Evolutionary conservation across 1,284 basidiomycete species (phyloP), one percentile per base, ranked within the genome.

Genomic region (Sphagnurus paluster): DNA sequence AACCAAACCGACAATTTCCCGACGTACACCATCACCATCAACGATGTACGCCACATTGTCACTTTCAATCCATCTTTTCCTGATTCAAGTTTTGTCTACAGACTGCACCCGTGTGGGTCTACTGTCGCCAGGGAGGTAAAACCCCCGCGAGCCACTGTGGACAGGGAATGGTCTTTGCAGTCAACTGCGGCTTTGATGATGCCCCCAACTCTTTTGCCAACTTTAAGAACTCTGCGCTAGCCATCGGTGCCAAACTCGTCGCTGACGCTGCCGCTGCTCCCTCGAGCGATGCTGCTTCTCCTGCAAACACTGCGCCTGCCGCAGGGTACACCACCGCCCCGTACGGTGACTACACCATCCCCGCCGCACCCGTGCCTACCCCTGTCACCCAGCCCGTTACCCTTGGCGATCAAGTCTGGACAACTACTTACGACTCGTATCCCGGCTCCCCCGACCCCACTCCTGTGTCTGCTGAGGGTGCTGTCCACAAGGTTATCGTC

Each of bases 111-210:
- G 66, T 77, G 34, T 80, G 78, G 77, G 65, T 75, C 2, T 77
- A 72, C 66, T 81, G 77, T 56, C 64, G 62, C 30, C 75, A 80
- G 52, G 68, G 61, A 32, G 63, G 63, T 38, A 56, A 64, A 10
- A 70, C 67, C 2, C 57, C 71, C 2, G 61, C 58, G 5, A 70
- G 71, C 53, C 82, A 85, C 62, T 85, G 83, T 54, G 77, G 79
- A 43, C 55, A 63, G 42, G 82, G 80, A 56, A 83, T 84, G 81
- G 79, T 84, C 29, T 82, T 82, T 55, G 74, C 80, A 20, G 71
- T 84, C 56, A 84, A 84, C 64, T 79, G 78, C 57, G 78, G 77
- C 19, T 49, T 63, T 2, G 74, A 76, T 46, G 78, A 74, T 41
- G 50, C 70, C 19, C 57, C 72, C 38, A 82, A 79, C 64, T 79